Evolutionary conservation across 306 rosid species (phyloP), one percentile per base, ranked within the genome.

Genomic region (Gillenia trifoliata): DNA sequence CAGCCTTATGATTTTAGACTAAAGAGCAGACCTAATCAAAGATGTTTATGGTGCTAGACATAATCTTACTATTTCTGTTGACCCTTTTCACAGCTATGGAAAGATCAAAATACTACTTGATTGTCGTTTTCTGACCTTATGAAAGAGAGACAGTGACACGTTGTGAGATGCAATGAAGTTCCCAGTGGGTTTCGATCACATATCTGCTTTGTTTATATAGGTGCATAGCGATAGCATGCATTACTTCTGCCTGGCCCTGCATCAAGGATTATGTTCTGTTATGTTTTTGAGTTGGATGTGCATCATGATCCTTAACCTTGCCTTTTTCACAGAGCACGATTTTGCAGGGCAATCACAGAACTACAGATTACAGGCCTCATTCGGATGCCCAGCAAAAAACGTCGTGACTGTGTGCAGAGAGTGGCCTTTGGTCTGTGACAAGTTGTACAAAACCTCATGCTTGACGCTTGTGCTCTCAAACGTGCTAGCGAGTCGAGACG

Each of bases 381-480:
- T 66, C 90, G 96, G 81, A 87, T 91, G 96, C 96, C 96, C 13
- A 86, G 89, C 88, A 91, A 89, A 86, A 91, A 93, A 75, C 97
- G 98, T 55, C 86, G 89, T 8, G 90, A 94, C 77, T 91, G 47
- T 83, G 95, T 90, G 56, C 97, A 94, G 72, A 86, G 97, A 83
- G 87, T 91, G 52, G 94, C 92, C 66, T 94, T 94, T 78, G 98
- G 98, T 61, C 78, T 91, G 33, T 91, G 86, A 84, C 70, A 72
- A 72, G 67, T 40, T 1, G 36, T 13, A 34, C 28, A n/a, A 52
- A 16, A n/a, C 49, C n/a, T 34, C 38, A 34, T 34, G 9, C 38
- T 6, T 34, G 38, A 6, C 5, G 38, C 38, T 34, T 34, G 5
- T 34, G 38, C 8, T 34, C 38, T 34, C 38, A 34, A 41, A 41